Evolutionary conservation across 2,329 filamentous ascomycete species (phyloP), one percentile per base, ranked within the genome.

Genomic region (Talaromyces rugulosus): DNA sequence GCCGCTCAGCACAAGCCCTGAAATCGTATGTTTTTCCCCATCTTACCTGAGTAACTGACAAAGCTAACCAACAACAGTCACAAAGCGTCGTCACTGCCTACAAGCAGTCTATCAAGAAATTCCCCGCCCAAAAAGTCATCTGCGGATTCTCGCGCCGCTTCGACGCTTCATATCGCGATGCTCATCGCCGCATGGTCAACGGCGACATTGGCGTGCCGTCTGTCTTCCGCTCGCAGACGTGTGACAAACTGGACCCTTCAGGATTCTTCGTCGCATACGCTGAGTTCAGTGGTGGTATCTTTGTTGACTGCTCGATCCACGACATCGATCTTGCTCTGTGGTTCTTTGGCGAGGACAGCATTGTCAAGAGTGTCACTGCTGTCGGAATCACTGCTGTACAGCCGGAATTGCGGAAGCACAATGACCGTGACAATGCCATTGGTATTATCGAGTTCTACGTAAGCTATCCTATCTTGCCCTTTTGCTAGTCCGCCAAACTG

Each of bases 211-310:
- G 85, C 4, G 77, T 79, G 0, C 82, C 84, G 1, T 80, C 81
- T 14, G 75, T 88, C 58, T 77, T 88, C 64, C 83, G 85, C 63
- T 83, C 78, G 23, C 84, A 88, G 71, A 87, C 85, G 0, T 87
- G 84, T 72, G 85, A 88, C 72, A 84, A 83, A 67, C 79, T 83
- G 55, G 84, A 87, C 63, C 81, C 84, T 0, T 80, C 79, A 0
- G 85, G 85, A 59, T 87, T 87, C 78, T 88, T 88, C 68, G 85
- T 88, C 56, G 76, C 80, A 33, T 88, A 88, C 72, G 83, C 85
- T 11, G 78, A 84, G 67, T 84, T 82, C 72, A 81, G 77, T 2
- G 86, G 86, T 33, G 85, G 85, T 55, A 87, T 88, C 70, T 88
- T 88, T 66, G 85, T 88, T 60, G 86, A 88, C 75, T 86, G 83